These are phyloP conservation scores for Marasmius fiardii DNA, from an alignment of 1,284 basidiomycete genomes.

Conservation along the genomic window DNA sequence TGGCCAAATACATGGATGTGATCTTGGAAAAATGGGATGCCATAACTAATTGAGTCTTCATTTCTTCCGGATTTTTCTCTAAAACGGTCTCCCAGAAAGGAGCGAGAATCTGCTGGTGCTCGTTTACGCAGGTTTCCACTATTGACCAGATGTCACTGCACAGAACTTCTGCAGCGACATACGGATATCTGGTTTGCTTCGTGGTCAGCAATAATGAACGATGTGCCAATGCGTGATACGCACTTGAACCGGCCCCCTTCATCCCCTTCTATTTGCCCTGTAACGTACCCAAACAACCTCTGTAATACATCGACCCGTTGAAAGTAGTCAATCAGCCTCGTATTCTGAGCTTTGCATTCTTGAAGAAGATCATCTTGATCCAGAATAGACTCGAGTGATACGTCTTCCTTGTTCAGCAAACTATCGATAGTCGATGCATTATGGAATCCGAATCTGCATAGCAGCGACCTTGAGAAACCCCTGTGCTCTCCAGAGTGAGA, in stretches of 20 bases:
- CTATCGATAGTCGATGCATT: slow-evolving; percentile 81
- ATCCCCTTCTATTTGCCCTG: slow-evolving; percentile 78
- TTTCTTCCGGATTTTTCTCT: slow-evolving; percentile 73
- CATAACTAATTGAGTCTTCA: slow-evolving; percentile 73
- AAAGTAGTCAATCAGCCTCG: slow-evolving; percentile 83
- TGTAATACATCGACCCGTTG: slow-evolving; percentile 78
- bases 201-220: slow-evolving; percentile 1
- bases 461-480: background rate
- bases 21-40: slow-evolving; percentile 88
- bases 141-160: slow-evolving; percentile 96
- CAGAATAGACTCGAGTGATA: slow-evolving; percentile 84
- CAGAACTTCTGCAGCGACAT: slow-evolving; percentile 93
- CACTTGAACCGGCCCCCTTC: slow-evolving; percentile 77
- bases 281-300: slow-evolving; percentile 79
- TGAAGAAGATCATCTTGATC: slow-evolving; percentile 94
- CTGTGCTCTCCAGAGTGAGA: background rate
- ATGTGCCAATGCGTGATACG: too few species aligned
- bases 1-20: slow-evolving; percentile 81
- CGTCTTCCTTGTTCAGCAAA: slow-evolving; percentile 81
- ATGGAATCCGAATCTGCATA: slow-evolving; percentile 80
- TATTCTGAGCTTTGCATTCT: slow-evolving; percentile 95
- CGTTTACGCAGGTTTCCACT: slow-evolving; percentile 82
- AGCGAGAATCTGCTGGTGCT: slow-evolving; percentile 66
- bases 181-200: slow-evolving; percentile 71
- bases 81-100: slow-evolving; percentile 95